Evolutionary conservation across 2,329 filamentous ascomycete species (phyloP), one percentile per base, ranked within the genome.

Genomic region (Hymenoscyphus scutula): DNA sequence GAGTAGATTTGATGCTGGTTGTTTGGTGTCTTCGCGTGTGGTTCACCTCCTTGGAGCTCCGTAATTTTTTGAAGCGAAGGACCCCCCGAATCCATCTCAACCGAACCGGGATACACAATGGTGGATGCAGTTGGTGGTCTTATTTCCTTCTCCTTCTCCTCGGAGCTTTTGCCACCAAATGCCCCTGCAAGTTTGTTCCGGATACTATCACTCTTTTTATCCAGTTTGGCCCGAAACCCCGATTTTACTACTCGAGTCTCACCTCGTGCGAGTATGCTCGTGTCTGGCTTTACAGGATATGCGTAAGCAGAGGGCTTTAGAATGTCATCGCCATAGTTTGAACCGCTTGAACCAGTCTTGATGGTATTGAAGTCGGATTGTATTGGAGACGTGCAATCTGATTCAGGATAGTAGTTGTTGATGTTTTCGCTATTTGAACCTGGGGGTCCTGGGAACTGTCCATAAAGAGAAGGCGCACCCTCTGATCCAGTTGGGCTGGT

Each of bases 121-220:
- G 62, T 54, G 10, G 68, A 41, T 11, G 67, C 69, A 10, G 29
- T 27, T 37, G 69, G 64, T 29, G 53, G 3, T 19, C 17, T 29
- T 23, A 3, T 25, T 19, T 30, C 53, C 6, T 17, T 5, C 13
- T 60, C 56, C 1, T 45, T 19, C 15, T 79, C 79, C 68, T 81
- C 27, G 27, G 27, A 29, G 27, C 27, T 81, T 70, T 79, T 81
- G 57, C 73, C 75, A 11, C 79, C 77, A 65, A 85, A 84, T 0
- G 81, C 81, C 62, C 83, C 84, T 13, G 79, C 80, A 1, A 86
- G 72, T 0, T 82, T 82, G 55, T 80, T 80, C 41, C 83, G 76
- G 23, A 85, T 79, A 27, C 77, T 78, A n/a, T 84, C 81, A 67
- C 82, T 85, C 68, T 77, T 82, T 73, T 81, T 82, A 66, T 86